Evolutionary conservation across 2,329 filamentous ascomycete genomes (phyloP), one percentile per base, ranked within the genome.

Genomic region (Corynespora cassiicola): DNA sequence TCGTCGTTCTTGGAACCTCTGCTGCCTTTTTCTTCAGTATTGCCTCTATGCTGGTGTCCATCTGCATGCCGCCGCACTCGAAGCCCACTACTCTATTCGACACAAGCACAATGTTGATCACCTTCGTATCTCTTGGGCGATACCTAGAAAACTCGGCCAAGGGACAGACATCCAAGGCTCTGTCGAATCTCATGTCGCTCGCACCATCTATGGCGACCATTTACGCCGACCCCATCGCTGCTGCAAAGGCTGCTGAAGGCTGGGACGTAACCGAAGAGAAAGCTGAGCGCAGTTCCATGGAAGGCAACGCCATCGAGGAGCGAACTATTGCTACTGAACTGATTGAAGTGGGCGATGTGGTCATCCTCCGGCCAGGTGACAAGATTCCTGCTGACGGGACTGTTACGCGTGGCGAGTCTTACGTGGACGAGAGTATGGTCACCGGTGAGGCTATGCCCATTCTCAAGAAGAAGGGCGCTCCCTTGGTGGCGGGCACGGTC

Each of bases 21-120:
- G 87, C 90, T 15, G 94, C 94, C 14, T 99, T 97, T 74, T 94
- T 96, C 70, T 99, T 96, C 73, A 97, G 92, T 66, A 73, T 90
- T 53, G 82, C 88, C 31, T 82, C 90, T 11, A 96, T 99, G 90
- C 37, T 86, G 4, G 84, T 97, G 11, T 95, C 90, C 0, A 66
- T 97, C 14, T 52, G 88, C 10, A 76, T 81, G n/a, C 75, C 82
- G 15, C 88, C 90, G 6, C 90, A 97, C 63, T 81, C 78, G 2
- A 82, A 88, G 31, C 94, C 94, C 1, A 85, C 83, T 48, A 96
- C 90, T 2, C 87, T 96, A 11, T 99, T 99, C 58, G 94, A 99
- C 63, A 99, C 94, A 1, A 96, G 91, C 70, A 96, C 90, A 15
- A 99, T 97, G 94, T 78, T 99, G 34, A 91, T 99, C 66, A 96